These are phyloP conservation scores for Penicillium simplicissimum DNA, from an alignment of 495 filamentous ascomycete species.

Conservation along the genomic window DNA sequence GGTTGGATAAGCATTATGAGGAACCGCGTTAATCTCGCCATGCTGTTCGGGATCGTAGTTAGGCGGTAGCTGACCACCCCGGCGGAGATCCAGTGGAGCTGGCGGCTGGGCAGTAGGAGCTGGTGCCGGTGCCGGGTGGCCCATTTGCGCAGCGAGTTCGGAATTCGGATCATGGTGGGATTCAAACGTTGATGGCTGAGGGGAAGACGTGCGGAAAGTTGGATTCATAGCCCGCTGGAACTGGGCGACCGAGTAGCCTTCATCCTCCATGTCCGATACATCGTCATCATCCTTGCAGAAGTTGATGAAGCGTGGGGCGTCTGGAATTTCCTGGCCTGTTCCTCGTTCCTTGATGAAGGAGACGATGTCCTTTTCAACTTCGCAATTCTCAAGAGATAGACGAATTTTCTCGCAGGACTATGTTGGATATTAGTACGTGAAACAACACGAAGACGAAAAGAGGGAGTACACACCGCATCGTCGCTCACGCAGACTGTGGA, in stretches of 20 bases:
- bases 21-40: conserved; percentile 66
- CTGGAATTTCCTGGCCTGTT: conserved; percentile 96
- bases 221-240: conserved; percentile 95
- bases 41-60: conserved; percentile 59
- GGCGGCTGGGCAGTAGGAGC: conserved; percentile 38
- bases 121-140: conserved; percentile 47
- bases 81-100: conserved; percentile 51
- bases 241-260: conserved; percentile 88
- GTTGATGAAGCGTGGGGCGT: conserved; percentile 97
- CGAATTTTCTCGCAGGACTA: conserved; percentile 93
- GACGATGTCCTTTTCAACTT: conserved; percentile 93
- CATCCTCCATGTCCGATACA: conserved; percentile 80
- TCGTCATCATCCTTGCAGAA: conserved; percentile 93
- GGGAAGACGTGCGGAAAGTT: conserved; percentile 89
- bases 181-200: conserved; percentile 80
- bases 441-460: not conserved
- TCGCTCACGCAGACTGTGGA: conserved; percentile 99
- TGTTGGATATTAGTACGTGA: conserved; percentile 23
- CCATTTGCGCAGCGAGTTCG: conserved; percentile 63
- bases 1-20: conserved; percentile 91
- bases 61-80: conserved; percentile 49
- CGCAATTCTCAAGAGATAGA: conserved; percentile 90
- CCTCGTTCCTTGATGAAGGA: conserved; percentile 86
- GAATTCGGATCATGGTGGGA: conserved; percentile 84
- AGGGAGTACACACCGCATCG: conserved; percentile 63